Base-by-base conservation (phyloP, 2,329 filamentous ascomycete genomes). In the Xylariaceae sp. region DNA sequence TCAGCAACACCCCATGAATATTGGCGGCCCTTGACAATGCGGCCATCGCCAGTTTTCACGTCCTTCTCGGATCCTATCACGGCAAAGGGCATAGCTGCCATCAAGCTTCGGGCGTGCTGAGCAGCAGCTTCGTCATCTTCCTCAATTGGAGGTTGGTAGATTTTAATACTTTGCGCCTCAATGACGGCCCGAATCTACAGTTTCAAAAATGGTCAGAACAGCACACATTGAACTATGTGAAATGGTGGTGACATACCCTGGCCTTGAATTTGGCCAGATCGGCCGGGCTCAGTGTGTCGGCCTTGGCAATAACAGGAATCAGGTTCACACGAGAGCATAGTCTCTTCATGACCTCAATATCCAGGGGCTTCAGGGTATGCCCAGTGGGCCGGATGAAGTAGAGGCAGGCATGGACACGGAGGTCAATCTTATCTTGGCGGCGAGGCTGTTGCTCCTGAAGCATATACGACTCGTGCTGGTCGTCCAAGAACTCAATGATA, bases 401-500 rank as follows among this genome's bases (percentile, higher is more conserved):
- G 72, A 99, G 76, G 76, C 94, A 99, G 63, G 92, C 88, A 74
- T 99, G 94, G 64, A 99, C 95, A 78, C 94, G 92, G 68, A 99
- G 88, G 72, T 99, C 94, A 68, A 99, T 99, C 84, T 97, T 99
- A 81, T 99, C 94, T 69, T 88, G 86, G 70, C 94, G 91, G 76
- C 90, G 90, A 66, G 95, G 94, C 78, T 99, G 94, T 77, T 99
- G 94, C 84, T 99, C 94, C 81, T 99, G 94, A 72, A 99, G 83
- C 94, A 99, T 99, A 78, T 99, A 99, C 36, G 94, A 99, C 81
- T 99, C 94, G 75, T 99, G 95, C 83, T 99, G 94, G 78, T 99
- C 94, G 76, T 99, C 94, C 68, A 99, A 83, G 80, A 99, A 99
- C 77, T 99, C 94, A 75, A 99, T 97, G 72, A 99, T 97, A 72